Percentiles rank a stretch among this genome's conserved stretches.
Conservation (phyloP, 2,329 filamentous ascomycete genomes). For the Pseudogymnoascus sp. region DNA sequence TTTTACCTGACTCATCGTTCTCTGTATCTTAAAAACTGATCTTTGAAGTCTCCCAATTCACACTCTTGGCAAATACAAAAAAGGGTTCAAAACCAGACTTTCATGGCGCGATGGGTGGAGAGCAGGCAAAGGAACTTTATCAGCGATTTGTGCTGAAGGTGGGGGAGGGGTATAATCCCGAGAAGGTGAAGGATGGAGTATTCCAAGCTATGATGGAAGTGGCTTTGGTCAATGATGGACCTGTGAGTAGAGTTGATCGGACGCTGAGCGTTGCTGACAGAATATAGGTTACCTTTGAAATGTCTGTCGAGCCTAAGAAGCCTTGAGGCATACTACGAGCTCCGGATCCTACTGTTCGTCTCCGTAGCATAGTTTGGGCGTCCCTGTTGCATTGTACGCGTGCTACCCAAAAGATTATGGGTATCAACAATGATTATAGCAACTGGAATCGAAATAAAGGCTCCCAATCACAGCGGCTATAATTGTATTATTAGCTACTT, state of each 20-base stretch:
- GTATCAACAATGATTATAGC: too few relatives aligned
- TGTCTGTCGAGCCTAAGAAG: background rate
- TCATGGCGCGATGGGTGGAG: slow-evolving; percentile 71
- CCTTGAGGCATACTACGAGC: background rate
- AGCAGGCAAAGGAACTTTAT: slow-evolving; percentile 74
- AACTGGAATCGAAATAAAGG: too few relatives aligned
- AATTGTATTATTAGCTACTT: too few relatives aligned
- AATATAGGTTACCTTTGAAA: background rate
- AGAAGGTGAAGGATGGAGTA: slow-evolving; percentile 84
- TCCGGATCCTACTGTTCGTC: background rate
- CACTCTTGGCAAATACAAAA: slow-evolving; percentile 82
- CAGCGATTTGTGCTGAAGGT: slow-evolving; percentile 74
- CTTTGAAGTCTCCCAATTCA: slow-evolving; percentile 85
- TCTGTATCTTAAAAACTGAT: slow-evolving; percentile 9
- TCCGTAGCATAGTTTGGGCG: background rate
- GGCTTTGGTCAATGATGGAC: slow-evolving; percentile 77
- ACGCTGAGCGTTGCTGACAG: background rate
- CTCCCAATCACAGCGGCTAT: too few relatives aligned
- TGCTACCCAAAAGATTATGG: too few relatives aligned
- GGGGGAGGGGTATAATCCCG: slow-evolving; percentile 58
- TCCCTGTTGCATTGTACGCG: background rate
- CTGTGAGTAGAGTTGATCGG: slow-evolving; percentile 37
- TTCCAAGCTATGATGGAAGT: slow-evolving; percentile 99
- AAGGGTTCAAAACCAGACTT: slow-evolving; percentile 96
- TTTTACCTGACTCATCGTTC: background rate